Percentiles rank a stretch among this genome's conserved stretches.
Evolutionary conservation across 1,139 yeast species (phyloP).

Genomic region (Saccharomyces hybrid): DNA sequence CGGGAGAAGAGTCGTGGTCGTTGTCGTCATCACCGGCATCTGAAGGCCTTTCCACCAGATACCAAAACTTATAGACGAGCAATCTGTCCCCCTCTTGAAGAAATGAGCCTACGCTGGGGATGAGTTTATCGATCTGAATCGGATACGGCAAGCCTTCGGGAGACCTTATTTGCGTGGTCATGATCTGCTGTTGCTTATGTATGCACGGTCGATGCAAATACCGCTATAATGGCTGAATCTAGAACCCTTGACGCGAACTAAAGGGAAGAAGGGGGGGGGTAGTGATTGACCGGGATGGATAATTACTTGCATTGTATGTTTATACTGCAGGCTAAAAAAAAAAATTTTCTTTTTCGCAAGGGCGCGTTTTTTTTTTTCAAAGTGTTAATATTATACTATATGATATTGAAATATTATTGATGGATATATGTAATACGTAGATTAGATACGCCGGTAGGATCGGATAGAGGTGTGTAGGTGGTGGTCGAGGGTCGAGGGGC

Average conservation of each 20-base stretch:
- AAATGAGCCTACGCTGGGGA: slow-evolving; percentile 23
- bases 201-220: slow-evolving; percentile 1
- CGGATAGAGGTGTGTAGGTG: background rate
- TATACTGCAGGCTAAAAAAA: background rate
- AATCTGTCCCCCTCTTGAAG: slow-evolving; percentile 29
- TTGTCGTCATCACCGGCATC: slow-evolving; percentile 1
- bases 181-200: slow-evolving; percentile 4
- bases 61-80: slow-evolving; percentile 32
- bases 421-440: slow-evolving; percentile 1
- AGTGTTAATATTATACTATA: background rate
- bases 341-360: background rate
- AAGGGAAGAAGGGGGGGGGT: background rate
- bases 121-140: slow-evolving; percentile 28
- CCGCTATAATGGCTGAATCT: background rate
- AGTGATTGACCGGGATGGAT: background rate
- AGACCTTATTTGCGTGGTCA: slow-evolving; percentile 30
- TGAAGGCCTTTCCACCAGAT: slow-evolving; percentile 27
- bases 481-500: background rate
- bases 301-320: background rate
- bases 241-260: background rate
- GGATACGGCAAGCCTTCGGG: slow-evolving; percentile 32
- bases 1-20: slow-evolving; percentile 1
- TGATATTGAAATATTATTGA: background rate
- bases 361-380: background rate
- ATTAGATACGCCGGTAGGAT: background rate